Conservation (phyloP, 1,284 basidiomycete species). For the Tylopilus sp. region DNA sequence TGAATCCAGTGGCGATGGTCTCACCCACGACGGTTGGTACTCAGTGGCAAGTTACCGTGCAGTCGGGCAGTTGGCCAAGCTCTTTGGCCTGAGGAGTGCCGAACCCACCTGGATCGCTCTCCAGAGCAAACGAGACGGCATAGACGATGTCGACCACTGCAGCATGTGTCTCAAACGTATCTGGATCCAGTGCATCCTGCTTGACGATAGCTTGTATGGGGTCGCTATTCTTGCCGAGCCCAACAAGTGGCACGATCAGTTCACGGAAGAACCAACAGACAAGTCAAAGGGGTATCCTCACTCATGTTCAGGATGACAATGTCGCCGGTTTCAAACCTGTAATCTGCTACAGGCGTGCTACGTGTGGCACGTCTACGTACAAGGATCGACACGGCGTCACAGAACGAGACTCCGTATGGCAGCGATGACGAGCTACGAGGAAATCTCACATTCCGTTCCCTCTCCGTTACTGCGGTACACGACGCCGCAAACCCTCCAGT, state of each 20-base stretch:
- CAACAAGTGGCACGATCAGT: slow-evolving; percentile 58
- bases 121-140: slow-evolving; percentile 41
- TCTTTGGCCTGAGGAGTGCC: slow-evolving; percentile 41
- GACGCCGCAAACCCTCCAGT: slow-evolving; percentile 40
- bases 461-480: slow-evolving; percentile 33
- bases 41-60: slow-evolving; percentile 60
- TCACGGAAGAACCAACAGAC: slow-evolving; percentile 40
- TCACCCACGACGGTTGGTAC: slow-evolving; percentile 46
- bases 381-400: neutral
- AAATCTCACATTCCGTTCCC: slow-evolving; percentile 32
- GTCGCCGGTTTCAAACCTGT: slow-evolving; percentile 76
- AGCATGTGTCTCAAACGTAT: slow-evolving; percentile 47
- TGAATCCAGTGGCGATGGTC: slow-evolving; percentile 54
- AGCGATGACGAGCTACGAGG: slow-evolving; percentile 19
- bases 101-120: slow-evolving; percentile 54
- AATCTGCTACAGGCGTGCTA: slow-evolving; percentile 51
- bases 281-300: slow-evolving; percentile 36
- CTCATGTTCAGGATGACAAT: slow-evolving; percentile 39
- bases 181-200: slow-evolving; percentile 58
- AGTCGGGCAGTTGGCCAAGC: slow-evolving; percentile 46
- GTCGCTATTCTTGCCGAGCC: slow-evolving; percentile 46
- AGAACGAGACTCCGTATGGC: slow-evolving; percentile 42
- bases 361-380: neutral
- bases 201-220: slow-evolving; percentile 66
- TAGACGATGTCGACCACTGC: slow-evolving; percentile 57